Evolutionary conservation across 2,329 filamentous ascomycete genomes (phyloP).

Genomic region (Escovopsis weberi): DNA sequence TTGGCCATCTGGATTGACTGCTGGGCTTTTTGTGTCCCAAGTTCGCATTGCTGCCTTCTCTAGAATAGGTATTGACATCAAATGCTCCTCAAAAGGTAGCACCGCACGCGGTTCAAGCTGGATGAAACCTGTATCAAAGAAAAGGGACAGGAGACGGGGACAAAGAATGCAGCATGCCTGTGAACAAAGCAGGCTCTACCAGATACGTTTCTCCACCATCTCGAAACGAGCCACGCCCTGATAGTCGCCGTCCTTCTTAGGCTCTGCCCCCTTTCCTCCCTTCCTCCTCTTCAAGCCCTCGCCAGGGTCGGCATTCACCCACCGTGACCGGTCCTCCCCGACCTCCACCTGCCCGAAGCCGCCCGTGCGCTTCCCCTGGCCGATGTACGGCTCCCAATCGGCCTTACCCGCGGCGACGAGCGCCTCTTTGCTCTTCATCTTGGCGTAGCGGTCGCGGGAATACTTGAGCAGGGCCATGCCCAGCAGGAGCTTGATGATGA

Average conservation of each 20-base stretch:
- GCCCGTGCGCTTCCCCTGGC: slow-evolving; percentile 61
- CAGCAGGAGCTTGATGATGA: slow-evolving; percentile 72
- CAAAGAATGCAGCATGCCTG: no score
- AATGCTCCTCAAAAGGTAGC: no score
- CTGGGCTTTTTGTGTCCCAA: no score
- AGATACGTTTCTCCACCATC: slow-evolving; percentile 95
- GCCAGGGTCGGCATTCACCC: slow-evolving; percentile 76
- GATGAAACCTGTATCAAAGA: neutral
- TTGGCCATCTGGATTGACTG: no score
- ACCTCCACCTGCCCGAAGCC: slow-evolving; percentile 80
- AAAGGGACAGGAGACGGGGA: neutral
- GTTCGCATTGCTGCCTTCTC: no score
- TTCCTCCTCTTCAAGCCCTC: slow-evolving; percentile 48
- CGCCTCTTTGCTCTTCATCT: slow-evolving; percentile 61
- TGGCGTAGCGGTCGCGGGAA: slow-evolving; percentile 60
- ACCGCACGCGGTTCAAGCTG: no score
- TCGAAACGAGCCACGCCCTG: slow-evolving; percentile 67
- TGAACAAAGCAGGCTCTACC: slow-evolving; percentile 36
- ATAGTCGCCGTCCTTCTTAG: slow-evolving; percentile 35
- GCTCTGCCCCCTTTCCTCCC: slow-evolving; percentile 39
- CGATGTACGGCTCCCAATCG: slow-evolving; percentile 44
- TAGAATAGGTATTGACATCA: no score
- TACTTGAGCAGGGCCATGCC: slow-evolving; percentile 79
- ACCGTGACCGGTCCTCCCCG: slow-evolving; percentile 69
- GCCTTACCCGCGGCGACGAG: slow-evolving; percentile 28